Base-by-base conservation (phyloP, 768 basidiomycete species). In the Trametes maxima region DNA sequence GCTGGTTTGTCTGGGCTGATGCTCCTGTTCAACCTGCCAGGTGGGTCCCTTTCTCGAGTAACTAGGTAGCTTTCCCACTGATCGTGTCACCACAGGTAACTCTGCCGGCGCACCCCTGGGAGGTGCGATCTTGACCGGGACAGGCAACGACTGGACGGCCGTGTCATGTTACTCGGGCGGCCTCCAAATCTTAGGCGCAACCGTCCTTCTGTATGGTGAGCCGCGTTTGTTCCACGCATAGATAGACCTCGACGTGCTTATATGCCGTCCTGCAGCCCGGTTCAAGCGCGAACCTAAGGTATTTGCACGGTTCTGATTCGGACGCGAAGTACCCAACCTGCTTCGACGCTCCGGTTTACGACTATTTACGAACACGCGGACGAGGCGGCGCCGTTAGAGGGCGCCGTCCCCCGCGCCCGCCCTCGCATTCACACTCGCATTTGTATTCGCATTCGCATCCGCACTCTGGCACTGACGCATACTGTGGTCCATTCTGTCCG, bases 121-220 rank as follows among this genome's bases (percentile, higher is more conserved):
- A 6, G 68, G 68, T n/a, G 65, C 68, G 2, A 69, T 69, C 36
- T 45, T 63, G 14, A 54, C n/a, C 16, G 64, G 52, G 11, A 64
- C 65, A 12, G 61, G 63, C 22, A 53, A 50, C 19, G 67, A 60
- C 58, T 69, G 68, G 68, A 58, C 59, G 22, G 63, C 64, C 12
- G 68, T 69, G 2, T 61, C 65, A 35, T 47, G 61, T n/a, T 69
- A 67, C 48, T 69, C 68, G 6, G 68, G 68, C 46, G 54, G 52
- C 7, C 65, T 67, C 35, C 68, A 67, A 55, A 62, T 69, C 24
- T 28, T 62, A 14, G 68, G 64, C 16, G 68, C 66, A 1, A 52
- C 46, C 1, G 36, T 60, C 24, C 57, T 69, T n/a, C 48, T 69
- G 2, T 69, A 69, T 28, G 68, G 68, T 67, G 33, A 14, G 66